Conservation (phyloP, 129 eudicot genomes). For the Glebionis coronaria region DNA sequence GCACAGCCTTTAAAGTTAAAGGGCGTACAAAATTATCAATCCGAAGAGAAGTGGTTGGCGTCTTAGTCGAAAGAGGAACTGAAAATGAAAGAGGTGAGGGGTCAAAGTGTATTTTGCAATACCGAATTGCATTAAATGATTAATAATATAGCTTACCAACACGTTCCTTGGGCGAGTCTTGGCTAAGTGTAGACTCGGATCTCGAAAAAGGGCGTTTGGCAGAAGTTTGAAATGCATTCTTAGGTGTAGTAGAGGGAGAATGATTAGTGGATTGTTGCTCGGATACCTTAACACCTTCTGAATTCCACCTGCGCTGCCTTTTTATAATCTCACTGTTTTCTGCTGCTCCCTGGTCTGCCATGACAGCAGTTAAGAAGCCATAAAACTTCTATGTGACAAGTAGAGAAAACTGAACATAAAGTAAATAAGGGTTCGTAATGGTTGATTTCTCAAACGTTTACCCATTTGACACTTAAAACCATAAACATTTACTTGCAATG, state of each 20-base stretch:
- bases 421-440: too few species aligned
- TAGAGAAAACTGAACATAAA: too few species aligned
- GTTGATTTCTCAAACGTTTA: too few species aligned
- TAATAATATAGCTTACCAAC: conserved; percentile 41
- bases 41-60: conserved; percentile 61
- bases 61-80: conserved; percentile 58
- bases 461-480: neutral
- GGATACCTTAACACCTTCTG: conserved; percentile 24
- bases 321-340: conserved; percentile 30
- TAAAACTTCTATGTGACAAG: too few species aligned
- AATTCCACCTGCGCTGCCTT: conserved; percentile 59
- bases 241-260: conserved; percentile 17
- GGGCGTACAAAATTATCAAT: conserved; percentile 66
- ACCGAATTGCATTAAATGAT: too few species aligned
- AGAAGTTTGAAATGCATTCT: conserved; percentile 21
- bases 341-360: conserved; percentile 34
- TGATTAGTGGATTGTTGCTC: conserved; percentile 19
- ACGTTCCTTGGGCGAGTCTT: conserved; percentile 55
- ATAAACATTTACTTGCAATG: too few species aligned
- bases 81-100: neutral
- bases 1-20: conserved; percentile 68
- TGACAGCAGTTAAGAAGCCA: neutral
- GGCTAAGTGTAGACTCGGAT: conserved; percentile 34
- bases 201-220: conserved; percentile 29
- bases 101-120: conserved; percentile 8